Evolutionary conservation across 306 rosid species (phyloP).

Genomic region (Rosa rugosa): DNA sequence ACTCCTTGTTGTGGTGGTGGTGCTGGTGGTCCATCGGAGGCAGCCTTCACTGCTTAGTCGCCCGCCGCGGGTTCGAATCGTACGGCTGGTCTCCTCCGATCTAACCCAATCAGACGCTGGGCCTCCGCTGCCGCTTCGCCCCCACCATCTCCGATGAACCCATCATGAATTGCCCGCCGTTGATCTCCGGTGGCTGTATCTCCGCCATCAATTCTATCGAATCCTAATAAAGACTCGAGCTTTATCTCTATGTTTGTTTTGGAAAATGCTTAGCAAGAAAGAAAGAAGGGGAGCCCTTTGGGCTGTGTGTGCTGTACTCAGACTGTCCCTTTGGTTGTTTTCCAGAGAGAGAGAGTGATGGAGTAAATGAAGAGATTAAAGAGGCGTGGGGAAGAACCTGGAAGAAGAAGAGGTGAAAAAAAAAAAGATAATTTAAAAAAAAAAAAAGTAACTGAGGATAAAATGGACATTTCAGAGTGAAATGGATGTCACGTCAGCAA

Average conservation of each 20-base stretch:
- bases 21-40: conserved; percentile 38
- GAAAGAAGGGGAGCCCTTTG: not conserved
- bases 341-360: conserved; percentile 9
- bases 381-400: too few species aligned
- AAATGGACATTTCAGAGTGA: too few species aligned
- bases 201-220: conserved; percentile 53
- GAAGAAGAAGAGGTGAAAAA: too few species aligned
- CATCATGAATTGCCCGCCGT: conserved; percentile 41
- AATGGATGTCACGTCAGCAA: too few species aligned
- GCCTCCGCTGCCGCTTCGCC: conserved; percentile 84
- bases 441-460: too few species aligned
- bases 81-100: conserved; percentile 89
- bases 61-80: conserved; percentile 70
- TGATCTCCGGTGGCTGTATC: conserved; percentile 65
- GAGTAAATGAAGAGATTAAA: conserved; percentile 9
- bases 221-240: not conserved
- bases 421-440: too few species aligned
- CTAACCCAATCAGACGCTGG: conserved; percentile 91
- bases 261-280: not conserved
- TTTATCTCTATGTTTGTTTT: not conserved
- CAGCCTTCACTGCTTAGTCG: conserved; percentile 63
- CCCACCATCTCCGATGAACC: conserved; percentile 57
- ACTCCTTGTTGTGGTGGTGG: conserved; percentile 24
- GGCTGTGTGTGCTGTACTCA: not conserved
- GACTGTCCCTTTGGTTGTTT: conserved; percentile 11